Base-by-base conservation (phyloP, 2,329 filamentous ascomycete species). In the Fusarium chlamydosporum region DNA sequence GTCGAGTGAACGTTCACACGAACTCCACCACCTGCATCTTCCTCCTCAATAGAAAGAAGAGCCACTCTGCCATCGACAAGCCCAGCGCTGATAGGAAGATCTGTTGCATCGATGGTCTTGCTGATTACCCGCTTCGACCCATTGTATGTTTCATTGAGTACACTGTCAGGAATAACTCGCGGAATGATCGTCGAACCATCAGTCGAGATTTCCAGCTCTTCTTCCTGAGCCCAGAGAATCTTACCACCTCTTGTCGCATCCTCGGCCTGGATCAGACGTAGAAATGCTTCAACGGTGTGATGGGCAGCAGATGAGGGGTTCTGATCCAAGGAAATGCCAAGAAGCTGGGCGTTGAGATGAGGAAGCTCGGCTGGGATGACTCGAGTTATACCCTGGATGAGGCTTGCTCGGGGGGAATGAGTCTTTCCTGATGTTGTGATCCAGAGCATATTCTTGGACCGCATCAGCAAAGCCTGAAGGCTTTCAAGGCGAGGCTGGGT, bases 321-420 rank as follows among this genome's bases (percentile, higher is more conserved):
- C 1, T 51, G 34, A 12, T 38, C 47, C 2, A 26, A 18, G 4
- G 20, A n/a, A 3, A 51, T 35, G 6, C 47, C 47, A 3, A 51
- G 34, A 10, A 51, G 23, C 7, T 51, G 47, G 12, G 34, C 34
- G 7, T 51, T 51, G 4, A 51, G 34, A 51, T 51, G 47, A 7
- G 47, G 47, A n/a, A 51, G 23, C 6, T 51, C 47, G 12, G 47
- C 47, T 4, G 47, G 47, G 23, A 51, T 35, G 11, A 51, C 47
- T 29, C 47, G 47, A 6, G 47, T 51, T 8, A 51, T 51, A 11
- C 47, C 47, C 11, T 51, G 47, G 6, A 51, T 51, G 16, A 51
- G 47, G 18, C 47, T 51, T 26, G 47, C 23, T 12, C 47, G 47
- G 5, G 47, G 47, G 3, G 34, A 16, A 20, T 51, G 47, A 7